Conservation (phyloP, 2,329 filamentous ascomycete species). For the Pseudocercospora pini-densiflorae region DNA sequence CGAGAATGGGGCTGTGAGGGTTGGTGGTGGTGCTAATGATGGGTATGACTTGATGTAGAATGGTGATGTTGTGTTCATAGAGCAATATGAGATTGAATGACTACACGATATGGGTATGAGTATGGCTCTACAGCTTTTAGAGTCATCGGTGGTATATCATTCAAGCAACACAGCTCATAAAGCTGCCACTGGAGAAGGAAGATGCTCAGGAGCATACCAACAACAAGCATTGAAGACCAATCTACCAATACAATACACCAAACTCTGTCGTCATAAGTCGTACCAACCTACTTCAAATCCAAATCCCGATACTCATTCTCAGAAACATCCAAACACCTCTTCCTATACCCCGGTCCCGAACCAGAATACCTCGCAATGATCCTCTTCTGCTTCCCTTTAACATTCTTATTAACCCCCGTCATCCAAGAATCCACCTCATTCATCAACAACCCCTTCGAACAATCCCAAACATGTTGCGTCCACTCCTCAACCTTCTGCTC, state of each 20-base stretch:
- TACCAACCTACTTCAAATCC: conserved; percentile 5
- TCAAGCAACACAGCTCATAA: not conserved
- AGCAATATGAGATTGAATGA: not conserved
- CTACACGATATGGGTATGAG: not conserved
- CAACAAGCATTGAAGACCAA: not conserved
- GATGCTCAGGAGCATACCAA: not conserved
- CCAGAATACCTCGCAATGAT: conserved; percentile 55
- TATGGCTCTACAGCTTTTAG: not conserved
- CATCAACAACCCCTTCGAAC: conserved; percentile 49
- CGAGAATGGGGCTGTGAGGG: not conserved
- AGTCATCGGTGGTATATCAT: not conserved
- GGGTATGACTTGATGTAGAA: conserved; percentile 3
- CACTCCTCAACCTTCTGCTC: conserved; percentile 20
- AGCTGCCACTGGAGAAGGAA: too few relatives aligned
- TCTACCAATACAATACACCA: not conserved
- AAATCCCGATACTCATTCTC: conserved; percentile 33
- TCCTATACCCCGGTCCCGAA: conserved; percentile 50
- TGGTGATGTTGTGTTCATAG: not conserved
- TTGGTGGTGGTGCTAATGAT: not conserved
- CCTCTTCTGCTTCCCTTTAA: conserved; percentile 52
- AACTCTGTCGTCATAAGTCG: not conserved
- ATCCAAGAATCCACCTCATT: conserved; percentile 60
- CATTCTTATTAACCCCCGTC: conserved; percentile 60
- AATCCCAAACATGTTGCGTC: conserved; percentile 51
- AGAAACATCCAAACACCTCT: conserved; percentile 36